Conservation (phyloP, 495 filamentous ascomycete genomes). For the Penicillium turbatum region DNA sequence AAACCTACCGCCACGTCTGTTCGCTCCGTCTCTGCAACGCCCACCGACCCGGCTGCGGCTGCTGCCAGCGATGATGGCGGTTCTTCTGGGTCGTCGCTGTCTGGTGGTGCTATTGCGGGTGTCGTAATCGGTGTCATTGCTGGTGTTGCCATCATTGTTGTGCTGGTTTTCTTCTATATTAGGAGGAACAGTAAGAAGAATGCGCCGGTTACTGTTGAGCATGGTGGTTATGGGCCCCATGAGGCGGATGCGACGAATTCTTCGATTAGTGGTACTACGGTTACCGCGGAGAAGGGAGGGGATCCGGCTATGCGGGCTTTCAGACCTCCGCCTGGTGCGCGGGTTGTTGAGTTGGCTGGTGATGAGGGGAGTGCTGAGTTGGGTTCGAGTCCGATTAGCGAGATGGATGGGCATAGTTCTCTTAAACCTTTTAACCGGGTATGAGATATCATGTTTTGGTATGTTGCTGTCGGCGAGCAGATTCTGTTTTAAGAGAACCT, state of each 20-base stretch:
- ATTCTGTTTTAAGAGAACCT: background rate
- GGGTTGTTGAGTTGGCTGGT: slow-evolving; percentile 9
- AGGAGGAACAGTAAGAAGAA: slow-evolving; percentile 3
- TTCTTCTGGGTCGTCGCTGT: slow-evolving; percentile 5
- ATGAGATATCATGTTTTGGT: background rate
- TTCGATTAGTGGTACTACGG: background rate
- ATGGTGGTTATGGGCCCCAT: slow-evolving; percentile 1
- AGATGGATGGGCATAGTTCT: background rate
- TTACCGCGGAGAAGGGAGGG: background rate
- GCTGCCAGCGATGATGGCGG: background rate
- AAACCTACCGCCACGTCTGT: background rate
- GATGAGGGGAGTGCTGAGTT: slow-evolving; percentile 7
- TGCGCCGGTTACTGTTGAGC: background rate
- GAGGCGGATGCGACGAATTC: slow-evolving; percentile 3
- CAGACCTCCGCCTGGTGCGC: slow-evolving; percentile 13
- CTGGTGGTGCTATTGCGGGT: slow-evolving; percentile 16
- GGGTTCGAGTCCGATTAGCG: slow-evolving; percentile 12
- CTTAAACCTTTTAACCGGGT: background rate
- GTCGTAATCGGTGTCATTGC: slow-evolving; percentile 14
- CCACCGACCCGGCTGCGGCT: background rate
- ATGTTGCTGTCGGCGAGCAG: background rate
- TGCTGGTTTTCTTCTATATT: slow-evolving; percentile 1
- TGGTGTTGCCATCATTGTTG: slow-evolving; percentile 2
- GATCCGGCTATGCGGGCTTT: background rate
- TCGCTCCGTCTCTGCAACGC: background rate